A percentile compares a stretch with the other conserved stretches of the same genome.
phyloP scores from a whole-genome alignment of 2,329 filamentous ascomycete species.

The Beauveria scarabaeidicola region DNA sequence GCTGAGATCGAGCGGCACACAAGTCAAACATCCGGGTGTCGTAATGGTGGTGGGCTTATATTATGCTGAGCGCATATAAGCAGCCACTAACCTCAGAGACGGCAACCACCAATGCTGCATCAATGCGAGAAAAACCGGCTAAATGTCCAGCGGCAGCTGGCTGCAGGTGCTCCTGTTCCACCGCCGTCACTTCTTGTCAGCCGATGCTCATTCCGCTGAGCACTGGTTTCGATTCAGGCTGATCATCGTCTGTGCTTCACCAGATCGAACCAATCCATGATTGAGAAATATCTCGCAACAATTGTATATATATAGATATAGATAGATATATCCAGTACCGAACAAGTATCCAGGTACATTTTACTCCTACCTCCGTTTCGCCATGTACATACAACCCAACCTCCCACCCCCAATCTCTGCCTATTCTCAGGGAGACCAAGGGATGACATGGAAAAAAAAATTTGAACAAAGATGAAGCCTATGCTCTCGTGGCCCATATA shows the following conservation, averaged over 20 bases:
- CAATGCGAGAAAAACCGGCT: background rate
- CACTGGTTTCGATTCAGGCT: background rate
- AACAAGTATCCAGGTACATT: background rate
- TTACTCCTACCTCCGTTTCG: background rate
- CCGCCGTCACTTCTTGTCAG: background rate
- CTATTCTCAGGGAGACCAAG: background rate
- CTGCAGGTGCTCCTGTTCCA: background rate
- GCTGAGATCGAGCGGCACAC: no score
- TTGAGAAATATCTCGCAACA: background rate
- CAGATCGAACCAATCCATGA: background rate
- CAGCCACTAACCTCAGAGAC: background rate
- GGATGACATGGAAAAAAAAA: background rate
- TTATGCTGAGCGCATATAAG: background rate
- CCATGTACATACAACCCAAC: conserved; percentile 3
- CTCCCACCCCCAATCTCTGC: background rate
- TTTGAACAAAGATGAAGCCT: background rate
- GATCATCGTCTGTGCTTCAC: background rate
- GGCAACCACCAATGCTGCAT: background rate
- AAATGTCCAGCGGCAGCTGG: background rate
- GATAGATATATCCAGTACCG: background rate
- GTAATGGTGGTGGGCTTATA: background rate
- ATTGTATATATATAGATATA: conserved; percentile 1
- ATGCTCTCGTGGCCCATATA: background rate
- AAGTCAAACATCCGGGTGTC: background rate
- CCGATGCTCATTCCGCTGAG: background rate